These are phyloP conservation scores for Cyberlindnera meyerae DNA, from an alignment of 805 yeast species.

Conservation along the genomic window DNA sequence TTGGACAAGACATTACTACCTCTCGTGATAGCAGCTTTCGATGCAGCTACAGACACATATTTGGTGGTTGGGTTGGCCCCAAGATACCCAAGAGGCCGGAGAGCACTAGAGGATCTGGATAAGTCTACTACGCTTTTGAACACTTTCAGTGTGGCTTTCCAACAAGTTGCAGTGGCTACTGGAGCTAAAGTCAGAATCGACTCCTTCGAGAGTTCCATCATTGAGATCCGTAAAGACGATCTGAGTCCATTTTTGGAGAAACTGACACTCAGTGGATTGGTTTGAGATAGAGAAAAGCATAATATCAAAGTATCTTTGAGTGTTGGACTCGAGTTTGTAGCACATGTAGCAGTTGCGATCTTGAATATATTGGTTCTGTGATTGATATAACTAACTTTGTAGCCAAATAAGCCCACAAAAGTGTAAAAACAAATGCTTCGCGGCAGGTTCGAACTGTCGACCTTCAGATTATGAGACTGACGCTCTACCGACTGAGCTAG, in stretches of 20 bases:
- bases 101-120: slow-evolving; percentile 28
- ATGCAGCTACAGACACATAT: slow-evolving; percentile 68
- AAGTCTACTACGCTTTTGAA: slow-evolving; percentile 52
- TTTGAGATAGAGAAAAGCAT: no score
- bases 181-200: slow-evolving; percentile 89
- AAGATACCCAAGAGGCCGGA: slow-evolving; percentile 53
- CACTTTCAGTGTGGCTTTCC: slow-evolving; percentile 88
- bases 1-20: slow-evolving; percentile 65
- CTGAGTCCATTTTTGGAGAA: slow-evolving; percentile 81
- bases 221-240: slow-evolving; percentile 86
- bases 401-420: neutral
- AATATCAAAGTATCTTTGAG: no score
- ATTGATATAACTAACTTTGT: no score
- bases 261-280: slow-evolving; percentile 67
- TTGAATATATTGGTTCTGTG: no score
- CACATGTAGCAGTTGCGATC: no score
- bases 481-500: slow-evolving; percentile 57
- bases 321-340: no score
- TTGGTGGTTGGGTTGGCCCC: slow-evolving; percentile 89
- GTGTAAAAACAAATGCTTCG: slow-evolving; percentile 33
- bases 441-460: slow-evolving; percentile 54
- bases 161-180: slow-evolving; percentile 74
- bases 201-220: slow-evolving; percentile 90
- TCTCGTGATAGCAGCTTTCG: slow-evolving; percentile 78
- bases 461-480: slow-evolving; percentile 55